phyloP scores from a whole-genome alignment of 2,329 filamentous ascomycete genomes.

The Claviceps sp. region DNA sequence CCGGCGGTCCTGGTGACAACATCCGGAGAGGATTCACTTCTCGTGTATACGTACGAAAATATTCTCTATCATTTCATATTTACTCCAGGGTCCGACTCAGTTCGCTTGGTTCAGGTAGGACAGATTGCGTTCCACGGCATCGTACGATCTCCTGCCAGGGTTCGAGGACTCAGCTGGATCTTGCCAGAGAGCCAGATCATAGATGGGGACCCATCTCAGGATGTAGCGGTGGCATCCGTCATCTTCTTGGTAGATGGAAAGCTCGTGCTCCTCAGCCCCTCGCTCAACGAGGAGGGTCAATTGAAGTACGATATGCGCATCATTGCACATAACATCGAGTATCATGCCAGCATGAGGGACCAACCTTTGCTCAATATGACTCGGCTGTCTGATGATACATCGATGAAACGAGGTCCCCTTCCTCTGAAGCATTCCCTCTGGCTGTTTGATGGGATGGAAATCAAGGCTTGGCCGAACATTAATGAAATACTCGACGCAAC shows the following conservation, averaged over 20 bases:
- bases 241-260: conserved; percentile 97
- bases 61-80: conserved; percentile 92
- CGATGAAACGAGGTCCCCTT: conserved; percentile 20
- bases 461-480: conserved; percentile 82
- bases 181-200: conserved; percentile 78
- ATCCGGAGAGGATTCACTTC: conserved; percentile 82
- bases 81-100: conserved; percentile 50
- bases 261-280: conserved; percentile 80
- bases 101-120: conserved; percentile 81
- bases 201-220: conserved; percentile 87
- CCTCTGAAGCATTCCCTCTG: conserved; percentile 75
- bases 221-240: conserved; percentile 86
- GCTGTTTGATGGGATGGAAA: conserved; percentile 79
- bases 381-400: conserved; percentile 12
- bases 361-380: conserved; percentile 38
- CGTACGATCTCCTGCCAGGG: conserved; percentile 80
- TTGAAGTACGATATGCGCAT: conserved; percentile 98
- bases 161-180: conserved; percentile 91
- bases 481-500: conserved; percentile 67
- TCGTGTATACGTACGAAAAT: conserved; percentile 97
- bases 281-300: conserved; percentile 65
- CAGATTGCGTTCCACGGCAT: conserved; percentile 97
- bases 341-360: conserved; percentile 85
- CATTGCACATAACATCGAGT: conserved; percentile 91
- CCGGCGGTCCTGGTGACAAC: conserved; percentile 83